Base-by-base conservation (phyloP, 352 stramenopile genomes). In the Pythium guiyangense region DNA sequence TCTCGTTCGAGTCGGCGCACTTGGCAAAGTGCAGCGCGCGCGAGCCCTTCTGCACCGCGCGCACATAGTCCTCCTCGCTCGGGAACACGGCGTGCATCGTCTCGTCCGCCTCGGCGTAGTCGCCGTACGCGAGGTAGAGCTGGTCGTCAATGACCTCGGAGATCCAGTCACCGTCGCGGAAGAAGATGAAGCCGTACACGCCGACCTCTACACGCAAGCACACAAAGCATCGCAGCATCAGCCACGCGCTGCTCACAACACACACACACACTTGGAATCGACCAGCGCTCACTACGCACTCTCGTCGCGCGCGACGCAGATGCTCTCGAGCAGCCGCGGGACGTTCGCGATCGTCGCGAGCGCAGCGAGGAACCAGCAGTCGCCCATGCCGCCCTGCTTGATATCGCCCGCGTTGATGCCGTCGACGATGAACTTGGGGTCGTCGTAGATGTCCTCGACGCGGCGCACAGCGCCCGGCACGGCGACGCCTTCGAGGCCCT, bases 301-400 rank as follows among this genome's bases (percentile, higher is more conserved):
- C 18, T 79, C 70, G 39, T 79, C 70, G 17, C 70, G 67, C 1
- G 70, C 70, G 14, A 79, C 70, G 52, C 70, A 79, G 39, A 91
- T 83, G 51, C 76, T 79, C 27, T 86, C 74, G 54, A 94, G 79
- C 47, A 88, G 52, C 3, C 64, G 54, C 9, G 81, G 79, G 55
- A 86, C 87, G 56, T 89, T 77, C 49, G 77, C 77, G 34, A 86
- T 78, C 49, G 80, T 79, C 17, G 82, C 79, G 58, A 92, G 68
- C 29, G 82, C 82, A 10, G 82, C 77, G 20, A 94, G 69, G 42
- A 94, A 74, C 85, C 85, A 94, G 69, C 85, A 94, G 63, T 94
- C 81, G 18, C 85, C 85, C 25, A 84, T 67, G 15, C 59, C 69
- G 40, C 85, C 85, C 60, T 94, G 85, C 53, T 84, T 77, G 52